Evolutionary conservation across 352 stramenopile species (phyloP), one percentile per base, ranked within the genome.

Genomic region (Achlya hypogyna): DNA sequence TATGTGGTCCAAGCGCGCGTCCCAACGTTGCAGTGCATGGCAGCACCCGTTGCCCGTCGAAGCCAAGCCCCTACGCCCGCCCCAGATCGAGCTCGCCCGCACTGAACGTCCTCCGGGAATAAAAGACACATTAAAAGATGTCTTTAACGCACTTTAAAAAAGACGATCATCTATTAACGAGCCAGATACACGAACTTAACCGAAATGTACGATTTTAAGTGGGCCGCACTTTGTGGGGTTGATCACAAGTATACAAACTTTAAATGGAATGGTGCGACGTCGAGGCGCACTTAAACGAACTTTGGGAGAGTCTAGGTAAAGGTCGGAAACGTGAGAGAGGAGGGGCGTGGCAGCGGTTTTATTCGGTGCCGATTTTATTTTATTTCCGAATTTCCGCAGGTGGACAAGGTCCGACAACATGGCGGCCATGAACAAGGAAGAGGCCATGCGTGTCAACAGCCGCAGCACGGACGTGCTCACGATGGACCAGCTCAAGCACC

Each of bases 401-500:
- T 10, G 25, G 18, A 16, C 49, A 1, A 35, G 16, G 25, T 12
- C 31, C 45, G 83, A 64, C 27, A 71, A 75, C 72, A 90, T 90
- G 72, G 82, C 20, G 35, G 18, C 12, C 9, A 64, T 59, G 60
- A 54, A 58, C 60, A 67, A 58, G 28, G 40, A 59, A 22, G 60
- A 67, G 51, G 51, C 51, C 28, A 67, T 67, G 60, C 60, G 60
- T 23, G 60, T 58, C 20, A 67, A 58, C 29, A 67, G 43, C 38
- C 29, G 79, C 62, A 78, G 79, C 70, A 92, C 88, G 75, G 85
- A 94, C 65, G 85, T 94, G 72, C 78, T 94, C 62, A 91, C 83
- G 54, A 94, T 94, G 66, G 85, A 94, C 68, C 85, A 94, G 77
- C 73, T 94, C 51, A 78, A 82, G 53, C 84, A 92, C 75, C 83